phyloP scores from a whole-genome alignment of 306 rosid genomes.

The Clitoria ternatea region DNA sequence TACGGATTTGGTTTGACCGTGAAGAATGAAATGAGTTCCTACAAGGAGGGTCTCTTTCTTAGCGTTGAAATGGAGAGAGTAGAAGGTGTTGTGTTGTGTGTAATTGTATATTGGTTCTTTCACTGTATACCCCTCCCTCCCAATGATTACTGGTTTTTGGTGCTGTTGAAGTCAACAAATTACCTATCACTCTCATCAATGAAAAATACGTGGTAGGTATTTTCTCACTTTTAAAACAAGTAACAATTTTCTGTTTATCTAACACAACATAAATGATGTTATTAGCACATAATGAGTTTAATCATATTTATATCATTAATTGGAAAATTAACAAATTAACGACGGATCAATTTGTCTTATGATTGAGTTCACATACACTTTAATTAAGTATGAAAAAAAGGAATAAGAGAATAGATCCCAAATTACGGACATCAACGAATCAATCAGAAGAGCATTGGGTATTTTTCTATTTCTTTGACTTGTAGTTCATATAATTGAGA shows the following conservation, averaged over 20 bases:
- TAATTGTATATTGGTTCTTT: neutral
- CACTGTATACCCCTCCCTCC: neutral
- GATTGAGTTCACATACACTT: neutral
- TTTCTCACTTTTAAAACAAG: too few species aligned
- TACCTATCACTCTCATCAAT: slow-evolving; percentile 33
- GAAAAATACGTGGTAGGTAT: too few species aligned
- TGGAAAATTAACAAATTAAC: too few species aligned
- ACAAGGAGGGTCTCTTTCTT: neutral
- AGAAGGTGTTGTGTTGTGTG: neutral
- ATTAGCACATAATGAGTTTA: too few species aligned
- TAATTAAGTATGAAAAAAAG: too few species aligned
- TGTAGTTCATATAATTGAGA: neutral
- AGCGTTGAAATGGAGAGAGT: neutral
- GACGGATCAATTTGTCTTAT: too few species aligned
- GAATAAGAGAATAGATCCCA: neutral
- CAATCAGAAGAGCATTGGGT: neutral
- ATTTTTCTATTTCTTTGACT: neutral
- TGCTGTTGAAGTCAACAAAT: slow-evolving; percentile 43
- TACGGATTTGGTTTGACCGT: neutral
- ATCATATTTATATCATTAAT: too few species aligned
- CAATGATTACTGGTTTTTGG: slow-evolving; percentile 34
- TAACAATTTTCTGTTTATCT: too few species aligned
- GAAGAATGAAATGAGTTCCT: neutral
- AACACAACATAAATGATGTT: too few species aligned
- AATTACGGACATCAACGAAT: neutral